Evolutionary conservation across 2,329 filamentous ascomycete species (phyloP), one percentile per base, ranked within the genome.

Genomic region (Lecanicillium sp.): DNA sequence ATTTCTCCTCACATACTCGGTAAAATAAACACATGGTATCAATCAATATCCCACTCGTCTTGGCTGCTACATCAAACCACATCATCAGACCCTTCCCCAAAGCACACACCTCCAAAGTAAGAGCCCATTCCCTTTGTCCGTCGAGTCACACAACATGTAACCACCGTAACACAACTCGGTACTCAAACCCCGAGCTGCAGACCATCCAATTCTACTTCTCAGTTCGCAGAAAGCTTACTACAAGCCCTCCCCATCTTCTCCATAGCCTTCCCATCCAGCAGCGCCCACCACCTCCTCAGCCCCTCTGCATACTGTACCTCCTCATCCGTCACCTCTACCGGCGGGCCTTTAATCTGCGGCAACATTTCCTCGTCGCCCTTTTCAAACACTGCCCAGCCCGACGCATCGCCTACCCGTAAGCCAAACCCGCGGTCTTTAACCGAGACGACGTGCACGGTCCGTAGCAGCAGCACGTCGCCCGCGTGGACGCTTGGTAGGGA

Each of bases 301-400:
- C 63, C 59, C 33, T 51, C 52, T 38, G 73, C 67, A 46, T 76
- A 71, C 19, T 58, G 59, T 35, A 58, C 60, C 56, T 80, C 77
- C 19, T 55, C 59, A 12, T 64, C 59, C 19, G 62, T 62, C 43
- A 72, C 64, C 55, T 81, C 77, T 15, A 81, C 67, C 1, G 75
- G 75, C 38, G 75, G 72, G 1, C 76, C 77, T 43, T 67, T 70
- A 37, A 80, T 70, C 57, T 80, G 71, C 30, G 71, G 60, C 31
- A 67, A 56, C 50, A 53, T 51, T 40, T 59, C 53, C 37, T 53
- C 51, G 33, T 60, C 56, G 3, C 56, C 56, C 29, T 58, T 56
- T 47, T 78, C 73, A 45, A 76, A 80, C 3, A 82, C 73, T 2
- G 73, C 77, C 73, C 78, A 82, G 38, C 72, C 70, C 13, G 74